Conservation (phyloP, 169 alveolate species). For the Eimeria acervulina region DNA sequence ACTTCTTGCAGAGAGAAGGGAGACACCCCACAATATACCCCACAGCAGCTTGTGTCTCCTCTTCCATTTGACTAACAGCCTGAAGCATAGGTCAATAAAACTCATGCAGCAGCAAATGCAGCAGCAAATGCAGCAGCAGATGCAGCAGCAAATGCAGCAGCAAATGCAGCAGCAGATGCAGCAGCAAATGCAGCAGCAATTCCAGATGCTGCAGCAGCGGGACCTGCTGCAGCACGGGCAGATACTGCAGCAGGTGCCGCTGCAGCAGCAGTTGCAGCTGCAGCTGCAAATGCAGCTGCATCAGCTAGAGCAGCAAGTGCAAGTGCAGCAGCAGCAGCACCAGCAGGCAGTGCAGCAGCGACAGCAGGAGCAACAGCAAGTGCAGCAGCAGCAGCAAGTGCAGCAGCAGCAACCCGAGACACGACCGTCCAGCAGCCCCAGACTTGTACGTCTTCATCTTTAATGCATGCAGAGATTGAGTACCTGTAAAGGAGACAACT, state of each 20-base stretch:
- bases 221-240: background rate
- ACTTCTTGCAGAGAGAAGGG: background rate
- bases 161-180: constrained; percentile 30
- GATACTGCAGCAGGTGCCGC: background rate
- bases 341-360: too few species aligned
- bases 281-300: too few species aligned
- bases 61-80: constrained; percentile 30
- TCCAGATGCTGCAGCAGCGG: too few species aligned
- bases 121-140: constrained; percentile 7
- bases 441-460: too few species aligned
- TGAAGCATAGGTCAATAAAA: background rate
- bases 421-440: too few species aligned
- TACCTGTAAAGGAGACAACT: background rate
- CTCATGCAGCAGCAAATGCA: constrained; percentile 12
- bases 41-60: constrained; percentile 24
- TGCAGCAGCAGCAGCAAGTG: background rate
- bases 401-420: background rate
- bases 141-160: constrained; percentile 67
- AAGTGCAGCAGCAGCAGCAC: too few species aligned
- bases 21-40: background rate
- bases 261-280: constrained; percentile 8
- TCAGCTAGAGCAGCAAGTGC: too few species aligned
- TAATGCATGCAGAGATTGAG: too few species aligned
- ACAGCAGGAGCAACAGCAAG: background rate
- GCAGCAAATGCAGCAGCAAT: constrained; percentile 68